These are phyloP conservation scores for Pilaira anomala DNA, from an alignment of 192 early-diverging fungal genomes.

Conservation along the genomic window DNA sequence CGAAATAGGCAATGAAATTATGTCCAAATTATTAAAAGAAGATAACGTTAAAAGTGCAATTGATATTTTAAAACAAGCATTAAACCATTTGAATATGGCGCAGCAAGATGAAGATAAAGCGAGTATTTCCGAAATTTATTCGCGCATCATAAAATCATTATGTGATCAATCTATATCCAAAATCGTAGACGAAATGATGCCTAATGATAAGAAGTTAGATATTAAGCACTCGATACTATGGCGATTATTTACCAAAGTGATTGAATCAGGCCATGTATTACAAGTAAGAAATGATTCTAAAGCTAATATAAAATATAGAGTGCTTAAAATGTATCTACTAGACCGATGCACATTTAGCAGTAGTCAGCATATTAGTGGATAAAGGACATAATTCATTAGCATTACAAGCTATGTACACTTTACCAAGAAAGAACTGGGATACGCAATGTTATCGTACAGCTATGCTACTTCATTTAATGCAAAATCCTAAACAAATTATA, in stretches of 20 bases:
- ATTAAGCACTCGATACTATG: constrained; percentile 17
- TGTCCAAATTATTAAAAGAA: background rate
- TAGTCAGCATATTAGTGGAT: constrained; percentile 17
- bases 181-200: background rate
- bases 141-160: constrained; percentile 21
- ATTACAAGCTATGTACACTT: constrained; percentile 22
- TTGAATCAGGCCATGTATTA: constrained; percentile 24
- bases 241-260: constrained; percentile 24
- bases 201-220: background rate
- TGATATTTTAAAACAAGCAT: constrained; percentile 4
- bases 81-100: constrained; percentile 7
- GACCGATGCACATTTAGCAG: constrained; percentile 2
- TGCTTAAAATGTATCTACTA: no score
- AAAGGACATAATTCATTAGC: constrained; percentile 12
- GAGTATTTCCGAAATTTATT: constrained; percentile 17
- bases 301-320: no score
- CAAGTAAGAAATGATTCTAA: constrained; percentile 13
- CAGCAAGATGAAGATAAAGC: constrained; percentile 3
- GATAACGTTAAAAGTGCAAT: constrained; percentile 12
- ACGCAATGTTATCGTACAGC: constrained; percentile 22
- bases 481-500: constrained; percentile 12
- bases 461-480: constrained; percentile 20
- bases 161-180: constrained; percentile 11
- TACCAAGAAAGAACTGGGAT: constrained; percentile 26
- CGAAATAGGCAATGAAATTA: constrained; percentile 14